Conservation (phyloP, 2,329 filamentous ascomycete genomes). For the Colletotrichum shisoi region DNA sequence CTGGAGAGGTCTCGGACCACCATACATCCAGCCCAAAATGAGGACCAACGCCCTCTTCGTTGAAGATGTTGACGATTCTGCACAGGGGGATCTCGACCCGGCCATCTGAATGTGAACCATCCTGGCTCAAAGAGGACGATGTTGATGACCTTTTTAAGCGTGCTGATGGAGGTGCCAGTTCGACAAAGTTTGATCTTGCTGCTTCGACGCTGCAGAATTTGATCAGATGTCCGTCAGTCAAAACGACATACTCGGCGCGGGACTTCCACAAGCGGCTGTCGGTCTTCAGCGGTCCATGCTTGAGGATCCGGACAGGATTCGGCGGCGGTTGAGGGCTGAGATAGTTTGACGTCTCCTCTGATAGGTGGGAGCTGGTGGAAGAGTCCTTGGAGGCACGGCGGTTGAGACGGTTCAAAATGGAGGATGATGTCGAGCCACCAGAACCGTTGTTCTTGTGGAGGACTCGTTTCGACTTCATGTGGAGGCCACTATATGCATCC, state of each 20-base stretch:
- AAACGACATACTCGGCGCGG: slow-evolving; percentile 60
- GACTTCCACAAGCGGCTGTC: slow-evolving; percentile 60
- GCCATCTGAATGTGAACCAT: slow-evolving; percentile 49
- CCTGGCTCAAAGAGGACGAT: slow-evolving; percentile 43
- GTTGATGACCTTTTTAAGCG: slow-evolving; percentile 42
- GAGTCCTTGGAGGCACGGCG: slow-evolving; percentile 53
- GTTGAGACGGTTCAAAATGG: slow-evolving; percentile 54
- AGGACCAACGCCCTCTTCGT: slow-evolving; percentile 59
- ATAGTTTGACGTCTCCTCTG: slow-evolving; percentile 34
- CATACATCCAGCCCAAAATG: slow-evolving; percentile 64
- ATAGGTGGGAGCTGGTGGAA: slow-evolving; percentile 43
- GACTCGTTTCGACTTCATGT: slow-evolving; percentile 34
- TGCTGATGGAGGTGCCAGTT: slow-evolving; percentile 46
- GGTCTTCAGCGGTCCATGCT: slow-evolving; percentile 58
- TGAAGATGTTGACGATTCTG: slow-evolving; percentile 61
- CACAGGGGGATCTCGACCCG: slow-evolving; percentile 59
- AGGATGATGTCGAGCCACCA: slow-evolving; percentile 41
- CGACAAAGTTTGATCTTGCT: slow-evolving; percentile 58
- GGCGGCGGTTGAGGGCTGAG: slow-evolving; percentile 45
- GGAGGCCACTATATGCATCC: slow-evolving; percentile 18
- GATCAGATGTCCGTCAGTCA: slow-evolving; percentile 60
- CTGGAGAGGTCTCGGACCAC: slow-evolving; percentile 59
- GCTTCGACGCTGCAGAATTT: slow-evolving; percentile 60
- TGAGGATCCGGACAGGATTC: slow-evolving; percentile 52
- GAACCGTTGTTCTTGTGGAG: slow-evolving; percentile 49